Evolutionary conservation across 2,329 filamentous ascomycete genomes (phyloP).

Genomic region (Aureobasidium sp.): DNA sequence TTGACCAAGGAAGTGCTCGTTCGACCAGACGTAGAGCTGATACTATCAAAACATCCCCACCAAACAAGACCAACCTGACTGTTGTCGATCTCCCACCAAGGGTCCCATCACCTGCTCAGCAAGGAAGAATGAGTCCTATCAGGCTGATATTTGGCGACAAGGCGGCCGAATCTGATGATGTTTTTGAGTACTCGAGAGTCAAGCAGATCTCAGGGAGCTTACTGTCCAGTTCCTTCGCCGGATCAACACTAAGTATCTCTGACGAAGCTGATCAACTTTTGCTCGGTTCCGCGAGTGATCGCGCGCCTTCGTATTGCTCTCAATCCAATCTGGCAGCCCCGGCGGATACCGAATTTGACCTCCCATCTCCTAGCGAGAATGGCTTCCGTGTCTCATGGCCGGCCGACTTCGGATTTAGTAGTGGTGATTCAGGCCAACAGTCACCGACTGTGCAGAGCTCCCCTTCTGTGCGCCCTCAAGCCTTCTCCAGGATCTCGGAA

Average conservation of each 20-base stretch:
- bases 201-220: conserved; percentile 14
- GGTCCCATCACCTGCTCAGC: not conserved
- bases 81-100: not conserved
- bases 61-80: not conserved
- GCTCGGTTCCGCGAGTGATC: not conserved
- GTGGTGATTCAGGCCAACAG: not conserved
- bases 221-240: conserved; percentile 12
- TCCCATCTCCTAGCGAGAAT: conserved; percentile 7
- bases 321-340: not conserved
- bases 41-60: not conserved
- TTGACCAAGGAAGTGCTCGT: conserved; percentile 22
- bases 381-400: conserved; percentile 12
- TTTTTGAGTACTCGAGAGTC: conserved; percentile 2
- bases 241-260: conserved; percentile 11
- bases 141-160: not conserved
- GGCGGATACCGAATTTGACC: not conserved
- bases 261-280: conserved; percentile 14
- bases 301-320: not conserved
- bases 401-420: conserved; percentile 6
- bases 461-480: not conserved
- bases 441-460: conserved; percentile 12
- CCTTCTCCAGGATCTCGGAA: not conserved
- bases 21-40: not conserved
- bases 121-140: not conserved
- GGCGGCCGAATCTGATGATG: not conserved